Evolutionary conservation across 257 asterid species (phyloP), one percentile per base, ranked within the genome.

Genomic region (Mentha longifolia): DNA sequence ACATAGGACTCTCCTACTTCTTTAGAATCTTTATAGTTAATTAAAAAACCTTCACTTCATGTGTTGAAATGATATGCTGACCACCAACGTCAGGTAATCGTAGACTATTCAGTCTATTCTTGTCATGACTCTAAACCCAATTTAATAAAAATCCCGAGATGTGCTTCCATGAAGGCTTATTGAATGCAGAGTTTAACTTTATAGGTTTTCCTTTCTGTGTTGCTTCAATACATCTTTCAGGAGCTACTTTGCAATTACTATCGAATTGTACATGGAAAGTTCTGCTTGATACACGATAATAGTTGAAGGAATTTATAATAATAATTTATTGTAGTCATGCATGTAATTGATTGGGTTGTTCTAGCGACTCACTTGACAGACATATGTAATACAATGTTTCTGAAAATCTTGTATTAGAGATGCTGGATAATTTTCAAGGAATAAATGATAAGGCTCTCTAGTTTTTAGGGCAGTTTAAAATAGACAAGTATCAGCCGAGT

Each of bases 381-480:
- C 16, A 16, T 33, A 57, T 28, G 15, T 22, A 15, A 19, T 28
- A 25, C 42, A 41, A 45, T 45, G 43, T 13, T 8, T 13, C 70
- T 45, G 43, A 25, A 65, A 49, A 47, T 10, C 3, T 8, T 65
- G 17, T 47, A 15, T 30, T 22, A 41, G n/a, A 39, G 64, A 52
- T 5, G 16, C 28, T 49, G 3, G 13, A 57, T 14, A 58, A 8
- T 68, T 4, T 39, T 5, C 41, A 37, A 55, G 59, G 22, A 45
- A 3, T 58, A 10, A 61, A 25, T 30, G 50, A 30, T 58, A 42
- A 42, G 57, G 33, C 67, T 25, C 65, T 28, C 47, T 15, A 70
- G 74, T 70, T 52, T 7, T 46, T 47, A 33, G 43, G 68, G n/a
- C 12, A 46, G n/a, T 46, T 14, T 25, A 15, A 19, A 35, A 37